Conservation (phyloP, 139 green algal genomes). For the Tetratostichococcus sp. region DNA sequence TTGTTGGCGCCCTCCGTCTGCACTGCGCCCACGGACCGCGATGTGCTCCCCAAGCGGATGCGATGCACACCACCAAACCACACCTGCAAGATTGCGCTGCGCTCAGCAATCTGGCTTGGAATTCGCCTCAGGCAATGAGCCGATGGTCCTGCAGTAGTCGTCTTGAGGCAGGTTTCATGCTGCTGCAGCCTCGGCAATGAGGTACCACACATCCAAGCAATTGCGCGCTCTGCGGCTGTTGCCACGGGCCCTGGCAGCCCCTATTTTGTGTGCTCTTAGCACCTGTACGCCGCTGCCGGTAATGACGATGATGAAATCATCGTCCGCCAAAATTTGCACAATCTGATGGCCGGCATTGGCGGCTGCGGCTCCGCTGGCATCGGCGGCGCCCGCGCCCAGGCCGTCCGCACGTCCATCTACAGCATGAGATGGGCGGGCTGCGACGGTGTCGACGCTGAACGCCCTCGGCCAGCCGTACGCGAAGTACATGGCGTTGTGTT, state of each 20-base stretch:
- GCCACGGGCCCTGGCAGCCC: no score
- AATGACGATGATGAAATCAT: conserved; percentile 52
- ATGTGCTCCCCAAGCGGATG: conserved; percentile 46
- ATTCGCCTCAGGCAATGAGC: no score
- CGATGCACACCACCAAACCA: conserved; percentile 57
- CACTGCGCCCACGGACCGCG: conserved; percentile 26
- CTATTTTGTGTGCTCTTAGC: no score
- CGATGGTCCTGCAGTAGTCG: no score
- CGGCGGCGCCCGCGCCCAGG: background rate
- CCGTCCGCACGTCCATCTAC: background rate
- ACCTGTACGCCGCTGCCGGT: background rate
- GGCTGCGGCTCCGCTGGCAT: background rate
- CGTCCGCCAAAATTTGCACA: conserved; percentile 27
- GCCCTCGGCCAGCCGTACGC: conserved; percentile 39
- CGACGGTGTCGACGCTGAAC: conserved; percentile 1
- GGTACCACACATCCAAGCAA: no score
- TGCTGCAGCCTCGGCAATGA: no score
- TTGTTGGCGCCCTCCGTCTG: conserved; percentile 52
- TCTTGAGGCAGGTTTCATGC: no score
- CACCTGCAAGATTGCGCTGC: conserved; percentile 37
- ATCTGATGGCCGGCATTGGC: conserved; percentile 23
- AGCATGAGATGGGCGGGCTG: background rate
- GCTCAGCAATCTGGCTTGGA: no score
- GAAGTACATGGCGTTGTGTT: conserved; percentile 23
- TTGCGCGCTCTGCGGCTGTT: no score